Base-by-base conservation (phyloP, 139 green algal species). In the Chlorella sp. region DNA sequence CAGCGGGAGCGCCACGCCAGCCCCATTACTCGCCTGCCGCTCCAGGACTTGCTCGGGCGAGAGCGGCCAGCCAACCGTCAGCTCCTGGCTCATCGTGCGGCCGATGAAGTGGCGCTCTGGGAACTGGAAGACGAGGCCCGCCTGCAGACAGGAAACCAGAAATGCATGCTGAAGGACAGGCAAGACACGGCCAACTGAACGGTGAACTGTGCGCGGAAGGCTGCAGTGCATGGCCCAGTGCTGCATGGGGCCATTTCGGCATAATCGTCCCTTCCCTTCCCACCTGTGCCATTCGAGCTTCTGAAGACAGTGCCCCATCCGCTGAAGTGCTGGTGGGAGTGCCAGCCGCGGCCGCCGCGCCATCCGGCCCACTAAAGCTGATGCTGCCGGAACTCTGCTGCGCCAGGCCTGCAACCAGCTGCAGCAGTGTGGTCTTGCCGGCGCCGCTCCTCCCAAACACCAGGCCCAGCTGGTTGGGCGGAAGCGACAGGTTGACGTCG, bases 51-150 rank as follows among this genome's bases (percentile, higher is more conserved):
- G 32, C 51, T 86, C 28, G 71, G 82, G 55, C 80, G 78, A 17
- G 44, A 85, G 0, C 1, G 94, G 92, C 93, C 94, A 97, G 0
- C 86, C 89, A 73, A 94, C 90, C 0, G 91, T 93, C 34, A 96
- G 85, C 84, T 96, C 94, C 65, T 87, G 70, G 26, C 36, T 74
- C 32, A 92, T 34, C 0, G 78, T 92, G 26, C 26, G 80, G 1
- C 93, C 95, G 30, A 99, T 82, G 88, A 99, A 98, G 84, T 99
- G 96, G 36, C 96, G 91, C 92, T 98, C 95, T 6, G 96, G 96
- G 79, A 98, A 98, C 91, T 99, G 96, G 80, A 99, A 99, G 30
- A 98, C 95, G 30, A 99, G 86, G 0, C 96, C 96, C 20, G 94
- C 91, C 51, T 91, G 51, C 51, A 21, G 51, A 2, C 51, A 60